Base-by-base conservation (phyloP, 2,329 filamentous ascomycete species). In the Beauveria rudraprayagi region DNA sequence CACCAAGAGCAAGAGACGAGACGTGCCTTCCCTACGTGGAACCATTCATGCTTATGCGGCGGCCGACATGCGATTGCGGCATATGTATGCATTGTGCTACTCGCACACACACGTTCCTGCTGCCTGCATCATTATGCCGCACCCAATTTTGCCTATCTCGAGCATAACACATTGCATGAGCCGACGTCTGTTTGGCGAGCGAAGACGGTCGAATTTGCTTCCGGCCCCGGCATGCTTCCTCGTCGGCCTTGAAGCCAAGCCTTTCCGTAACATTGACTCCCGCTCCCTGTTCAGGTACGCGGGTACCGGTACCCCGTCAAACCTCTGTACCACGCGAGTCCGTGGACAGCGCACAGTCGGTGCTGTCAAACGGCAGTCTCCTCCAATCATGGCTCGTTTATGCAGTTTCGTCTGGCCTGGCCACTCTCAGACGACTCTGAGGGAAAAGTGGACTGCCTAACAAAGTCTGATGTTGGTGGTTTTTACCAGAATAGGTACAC, bases 21-120 rank as follows among this genome's bases (percentile, higher is more conserved):
- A 60, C 24, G 43, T 59, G 56, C 56, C 26, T 60, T 60, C 54
- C 26, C n/a, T 47, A 55, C 58, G 58, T 60, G 58, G 58, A 54
- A 24, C 58, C 50, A 60, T 48, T 48, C 58, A 60, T 44, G 50
- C 41, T 47, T 9, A 52, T 52, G 47, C 56, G 34, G 37, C 24
- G 30, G 28, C n/a, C 34, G 44, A 34, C 34, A 47, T 17, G 34
- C 30, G 40, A 24, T 16, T 28, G 53, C 40, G 26, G 24, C 41
- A 46, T 56, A n/a, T 22, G 30, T 56, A n/a, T 22, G 30, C 16
- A 43, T 43, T 17, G 16, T 43, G 41, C 41, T 52, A 30, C 43
- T 52, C 22, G n/a, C 34, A 5, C 34, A 37, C 34, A 34, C 34
- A 37, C 34, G 34, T 37, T 37, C 34, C 11, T 37, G 34, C 34